A percentile compares a stretch with the other conserved stretches of the same genome.
phyloP scores from a whole-genome alignment of 441 rosid species.

The Croton setiger region DNA sequence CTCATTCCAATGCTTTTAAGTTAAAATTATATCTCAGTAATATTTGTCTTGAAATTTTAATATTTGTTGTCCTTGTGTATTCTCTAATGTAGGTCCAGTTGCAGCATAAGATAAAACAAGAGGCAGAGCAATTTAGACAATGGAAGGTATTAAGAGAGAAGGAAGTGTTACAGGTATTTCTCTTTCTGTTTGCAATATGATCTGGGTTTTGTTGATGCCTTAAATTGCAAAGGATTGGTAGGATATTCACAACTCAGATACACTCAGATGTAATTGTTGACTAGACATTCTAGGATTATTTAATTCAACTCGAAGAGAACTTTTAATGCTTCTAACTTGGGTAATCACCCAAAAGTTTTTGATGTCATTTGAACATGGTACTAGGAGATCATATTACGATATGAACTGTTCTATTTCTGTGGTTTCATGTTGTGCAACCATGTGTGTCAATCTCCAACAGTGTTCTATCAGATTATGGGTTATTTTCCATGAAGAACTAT shows the following conservation, averaged over 20 bases:
- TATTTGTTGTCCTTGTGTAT: neutral
- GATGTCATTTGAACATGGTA: neutral
- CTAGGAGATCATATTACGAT: neutral
- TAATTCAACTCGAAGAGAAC: neutral
- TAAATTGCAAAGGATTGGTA: neutral
- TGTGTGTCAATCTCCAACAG: neutral
- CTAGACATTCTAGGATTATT: neutral
- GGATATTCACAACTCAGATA: neutral
- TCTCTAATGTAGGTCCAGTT: slow-evolving; percentile 59
- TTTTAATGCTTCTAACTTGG: neutral
- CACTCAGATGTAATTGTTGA: neutral
- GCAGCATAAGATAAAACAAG: slow-evolving; percentile 88
- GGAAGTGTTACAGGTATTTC: slow-evolving; percentile 77
- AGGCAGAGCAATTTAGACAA: slow-evolving; percentile 85
- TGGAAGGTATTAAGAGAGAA: slow-evolving; percentile 93
- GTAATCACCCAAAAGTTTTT: neutral
- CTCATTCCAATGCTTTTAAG: neutral
- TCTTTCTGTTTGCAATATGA: neutral
- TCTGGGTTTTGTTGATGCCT: slow-evolving; percentile 4
- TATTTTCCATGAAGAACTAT: too few species aligned
- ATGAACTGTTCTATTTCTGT: neutral
- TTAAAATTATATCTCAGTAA: neutral
- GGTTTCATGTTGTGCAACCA: neutral
- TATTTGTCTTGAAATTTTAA: neutral
- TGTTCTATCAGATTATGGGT: neutral